Evolutionary conservation across 192 early-diverging fungal species (phyloP), one percentile per base, ranked within the genome.

Genomic region (Geranomyces variabilis): DNA sequence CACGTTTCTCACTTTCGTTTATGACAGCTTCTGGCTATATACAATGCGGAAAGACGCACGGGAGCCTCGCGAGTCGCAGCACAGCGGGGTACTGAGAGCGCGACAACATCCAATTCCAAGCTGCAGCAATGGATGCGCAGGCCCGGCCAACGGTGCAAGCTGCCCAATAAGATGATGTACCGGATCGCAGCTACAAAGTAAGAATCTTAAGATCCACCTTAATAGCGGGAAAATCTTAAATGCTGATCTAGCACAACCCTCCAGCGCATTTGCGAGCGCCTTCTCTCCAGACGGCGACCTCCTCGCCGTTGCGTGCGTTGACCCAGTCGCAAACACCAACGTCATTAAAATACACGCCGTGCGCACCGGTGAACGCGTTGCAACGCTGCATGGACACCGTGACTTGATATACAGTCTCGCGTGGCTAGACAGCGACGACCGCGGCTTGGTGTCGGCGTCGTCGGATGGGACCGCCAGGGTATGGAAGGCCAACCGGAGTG

Each of bases 81-180:
- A 15, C 4, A 3, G 26, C 6, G 26, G 15, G 36, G 3, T 17
- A 57, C 5, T 3, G 36, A 41, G 5, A 41, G 10, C 10, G 36
- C 36, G 10, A 41, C 3, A 10, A 41, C 36, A 10, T 41, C 36
- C 3, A 41, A 41, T 10, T 41, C 36, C 36, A 41, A 41, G 36
- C 36, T 41, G 36, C 36, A 41, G 36, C 24, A 73, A 31, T 84
- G 83, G 83, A 24, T 66, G 19, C 45, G 83, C 26, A 26, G 70
- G 12, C 75, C 68, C 12, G 78, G 78, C 22, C 73, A 84, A 61
- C 17, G 36, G 6, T 83, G 79, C 68, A 75, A 73, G 56, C 36
- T 85, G 34, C 84, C 84, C n/a, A 85, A 81, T 64, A 79, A 74
- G 46, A 60, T 81, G 22, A 14, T 66, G 46, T 83, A 69, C 66